Evolutionary conservation across 108 stramenopile genomes (phyloP).

Genomic region (Nitzschia putrida): DNA sequence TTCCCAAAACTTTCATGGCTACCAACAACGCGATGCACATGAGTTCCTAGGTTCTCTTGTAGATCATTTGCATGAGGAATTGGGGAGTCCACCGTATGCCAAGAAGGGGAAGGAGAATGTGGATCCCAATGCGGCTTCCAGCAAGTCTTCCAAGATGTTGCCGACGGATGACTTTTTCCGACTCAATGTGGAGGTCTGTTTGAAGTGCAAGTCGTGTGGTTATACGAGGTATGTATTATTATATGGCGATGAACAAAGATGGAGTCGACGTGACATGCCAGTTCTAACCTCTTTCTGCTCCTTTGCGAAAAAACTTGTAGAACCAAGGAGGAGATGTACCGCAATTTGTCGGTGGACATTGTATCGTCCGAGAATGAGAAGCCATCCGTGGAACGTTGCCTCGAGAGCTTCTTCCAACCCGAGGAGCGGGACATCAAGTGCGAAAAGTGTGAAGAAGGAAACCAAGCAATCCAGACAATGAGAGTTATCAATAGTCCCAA

Average conservation of each 20-base stretch:
- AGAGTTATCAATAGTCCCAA: constrained; percentile 62
- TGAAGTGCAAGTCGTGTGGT: constrained; percentile 73
- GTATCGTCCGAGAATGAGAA: constrained; percentile 11
- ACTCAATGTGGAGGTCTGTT: constrained; percentile 61
- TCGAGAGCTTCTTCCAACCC: constrained; percentile 67
- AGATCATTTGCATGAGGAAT: constrained; percentile 75
- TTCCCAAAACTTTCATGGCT: constrained; percentile 64
- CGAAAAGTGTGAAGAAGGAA: constrained; percentile 76
- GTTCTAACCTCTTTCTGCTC: too few species aligned
- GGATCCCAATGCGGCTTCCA: not conserved
- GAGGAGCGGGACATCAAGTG: constrained; percentile 83
- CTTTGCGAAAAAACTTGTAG: constrained; percentile 16
- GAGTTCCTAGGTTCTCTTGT: constrained; percentile 72
- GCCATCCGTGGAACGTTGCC: constrained; percentile 44
- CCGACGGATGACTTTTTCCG: constrained; percentile 79
- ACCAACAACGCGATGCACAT: constrained; percentile 81
- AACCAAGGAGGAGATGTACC: constrained; percentile 78
- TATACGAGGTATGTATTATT: constrained; percentile 60
- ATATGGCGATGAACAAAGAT: too few species aligned
- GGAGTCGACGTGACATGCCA: too few species aligned
- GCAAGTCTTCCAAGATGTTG: constrained; percentile 4
- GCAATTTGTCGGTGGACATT: constrained; percentile 72
- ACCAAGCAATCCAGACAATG: constrained; percentile 63
- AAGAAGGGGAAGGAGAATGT: constrained; percentile 13
- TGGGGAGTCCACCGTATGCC: constrained; percentile 21